Evolutionary conservation across 2,329 filamentous ascomycete species (phyloP), one percentile per base, ranked within the genome.

Genomic region (Anthostomella pinea): DNA sequence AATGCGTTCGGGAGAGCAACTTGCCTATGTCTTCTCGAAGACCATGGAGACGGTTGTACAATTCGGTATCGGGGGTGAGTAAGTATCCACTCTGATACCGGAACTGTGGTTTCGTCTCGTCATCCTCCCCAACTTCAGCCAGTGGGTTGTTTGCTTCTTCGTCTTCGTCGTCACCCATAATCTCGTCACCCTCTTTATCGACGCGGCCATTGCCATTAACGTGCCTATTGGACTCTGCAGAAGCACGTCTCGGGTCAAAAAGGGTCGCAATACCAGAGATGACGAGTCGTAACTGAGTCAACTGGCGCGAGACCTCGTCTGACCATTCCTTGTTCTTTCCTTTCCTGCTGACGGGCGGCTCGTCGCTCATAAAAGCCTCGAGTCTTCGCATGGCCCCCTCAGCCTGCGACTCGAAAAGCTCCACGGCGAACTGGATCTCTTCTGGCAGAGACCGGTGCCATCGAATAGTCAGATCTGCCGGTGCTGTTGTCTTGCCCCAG

Each of bases 281-380:
- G 28, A 95, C 80, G n/a, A 98, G 73, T 19, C 91, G 77, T 10
- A 98, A 72, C 33, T 96, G 82, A 9, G 91, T 87, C 38, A 98
- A 74, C 49, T 95, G 88, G 37, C 93, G 75, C 2, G 89, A 91
- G 18, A 97, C 84, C 60, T 98, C 94, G 59, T 98, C 93, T 0
- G 91, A 96, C 93, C 93, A 98, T 54, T 96, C 91, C 64, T 97
- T 98, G 51, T 95, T 94, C 60, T 91, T 95, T 23, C 93, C 93
- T 49, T 90, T 91, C 38, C 91, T 79, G 62, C 89, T 94, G 35
- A 97, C 83, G 3, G 81, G 83, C 2, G 89, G 84, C 22, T 84
- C 77, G 29, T 87, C 82, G 44, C 86, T 83, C 56, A 88, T 94
- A n/a, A 98, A 73, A 6, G 83, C 77, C 45, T 79, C 77, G 9